Evolutionary conservation across 2,329 filamentous ascomycete genomes (phyloP).

Genomic region (Ascochyta viciae-villosae): DNA sequence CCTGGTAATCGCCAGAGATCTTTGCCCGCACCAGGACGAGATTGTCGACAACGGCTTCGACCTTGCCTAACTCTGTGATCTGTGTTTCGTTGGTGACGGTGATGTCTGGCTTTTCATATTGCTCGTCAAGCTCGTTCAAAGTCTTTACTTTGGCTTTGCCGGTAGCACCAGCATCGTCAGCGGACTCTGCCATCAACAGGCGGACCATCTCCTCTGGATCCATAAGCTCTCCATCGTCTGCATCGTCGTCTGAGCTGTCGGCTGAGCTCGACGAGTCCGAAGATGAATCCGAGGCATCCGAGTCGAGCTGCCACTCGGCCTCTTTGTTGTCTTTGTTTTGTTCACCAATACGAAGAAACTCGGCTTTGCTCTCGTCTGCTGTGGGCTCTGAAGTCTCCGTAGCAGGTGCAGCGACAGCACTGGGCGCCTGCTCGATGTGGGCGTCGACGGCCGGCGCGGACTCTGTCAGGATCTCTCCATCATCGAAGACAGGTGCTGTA

Average conservation of each 20-base stretch:
- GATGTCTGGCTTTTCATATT: conserved; percentile 72
- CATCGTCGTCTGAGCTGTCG: conserved; percentile 64
- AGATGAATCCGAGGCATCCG: conserved; percentile 66
- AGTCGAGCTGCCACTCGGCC: conserved; percentile 81
- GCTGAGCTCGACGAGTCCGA: conserved; percentile 58
- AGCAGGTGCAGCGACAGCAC: conserved; percentile 16
- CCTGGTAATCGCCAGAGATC: conserved; percentile 80
- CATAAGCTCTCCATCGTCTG: conserved; percentile 70
- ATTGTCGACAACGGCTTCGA: conserved; percentile 81
- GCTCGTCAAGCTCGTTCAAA: conserved; percentile 74
- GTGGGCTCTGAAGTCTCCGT: conserved; percentile 15
- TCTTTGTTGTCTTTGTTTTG: conserved; percentile 59
- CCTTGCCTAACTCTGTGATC: conserved; percentile 75
- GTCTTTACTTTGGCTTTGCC: conserved; percentile 71
- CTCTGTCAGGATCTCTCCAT: conserved; percentile 26
- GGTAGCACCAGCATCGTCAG: conserved; percentile 78
- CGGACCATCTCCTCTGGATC: conserved; percentile 83
- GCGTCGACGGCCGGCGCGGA: conserved; percentile 22
- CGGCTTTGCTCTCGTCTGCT: conserved; percentile 42
- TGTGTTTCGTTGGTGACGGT: conserved; percentile 78
- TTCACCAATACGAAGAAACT: conserved; percentile 54
- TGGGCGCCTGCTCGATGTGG: conserved; percentile 18
- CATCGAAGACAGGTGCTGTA: conserved; percentile 24
- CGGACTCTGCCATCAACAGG: conserved; percentile 84
- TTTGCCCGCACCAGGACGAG: conserved; percentile 80